Percentiles rank a stretch among this genome's conserved stretches.
Evolutionary conservation across 208 protist species (phyloP).

Genomic region (Crithidia fasciculata): DNA sequence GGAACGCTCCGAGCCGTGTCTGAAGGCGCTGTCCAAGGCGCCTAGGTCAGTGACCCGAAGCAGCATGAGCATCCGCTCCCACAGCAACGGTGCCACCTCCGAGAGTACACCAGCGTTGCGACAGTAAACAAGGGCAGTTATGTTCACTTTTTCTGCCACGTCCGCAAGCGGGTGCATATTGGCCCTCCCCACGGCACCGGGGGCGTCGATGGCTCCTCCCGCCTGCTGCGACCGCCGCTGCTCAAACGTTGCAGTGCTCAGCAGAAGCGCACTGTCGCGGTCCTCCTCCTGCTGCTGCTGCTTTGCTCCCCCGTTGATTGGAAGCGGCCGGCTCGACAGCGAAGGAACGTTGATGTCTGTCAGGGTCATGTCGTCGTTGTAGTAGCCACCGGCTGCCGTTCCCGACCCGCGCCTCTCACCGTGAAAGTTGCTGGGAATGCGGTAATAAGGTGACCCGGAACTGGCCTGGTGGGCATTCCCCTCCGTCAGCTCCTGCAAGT

Average conservation of each 20-base stretch:
- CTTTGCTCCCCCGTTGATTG: slow-evolving; percentile 1
- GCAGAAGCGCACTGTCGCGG: slow-evolving; percentile 40
- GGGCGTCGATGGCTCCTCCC: slow-evolving; percentile 12
- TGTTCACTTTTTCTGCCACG: slow-evolving; percentile 44
- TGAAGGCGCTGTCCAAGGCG: slow-evolving; percentile 50
- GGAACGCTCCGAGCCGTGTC: slow-evolving; percentile 53
- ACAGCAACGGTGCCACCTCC: slow-evolving; percentile 45
- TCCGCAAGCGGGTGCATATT: slow-evolving; percentile 11
- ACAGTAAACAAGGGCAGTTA: slow-evolving; percentile 72
- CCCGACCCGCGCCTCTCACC: slow-evolving; percentile 7
- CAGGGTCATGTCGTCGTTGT: slow-evolving; percentile 31
- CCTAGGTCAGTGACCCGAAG: slow-evolving; percentile 36
- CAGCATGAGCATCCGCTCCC: slow-evolving; percentile 67
- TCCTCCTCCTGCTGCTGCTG: slow-evolving; percentile 35
- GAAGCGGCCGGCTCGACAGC: slow-evolving; percentile 20
- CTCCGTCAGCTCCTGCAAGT: slow-evolving; percentile 32
- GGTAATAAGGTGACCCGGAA: slow-evolving; percentile 10
- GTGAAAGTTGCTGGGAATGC: slow-evolving; percentile 5
- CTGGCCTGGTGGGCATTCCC: slow-evolving; percentile 7
- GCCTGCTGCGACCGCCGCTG: slow-evolving; percentile 39
- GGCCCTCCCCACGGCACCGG: neutral
- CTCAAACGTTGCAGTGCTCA: slow-evolving; percentile 43
- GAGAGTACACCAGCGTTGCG: slow-evolving; percentile 27
- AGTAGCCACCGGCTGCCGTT: slow-evolving; percentile 2
- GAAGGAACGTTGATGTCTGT: slow-evolving; percentile 20